phyloP scores from a whole-genome alignment of 352 stramenopile species.

The Bremia lactucae region DNA sequence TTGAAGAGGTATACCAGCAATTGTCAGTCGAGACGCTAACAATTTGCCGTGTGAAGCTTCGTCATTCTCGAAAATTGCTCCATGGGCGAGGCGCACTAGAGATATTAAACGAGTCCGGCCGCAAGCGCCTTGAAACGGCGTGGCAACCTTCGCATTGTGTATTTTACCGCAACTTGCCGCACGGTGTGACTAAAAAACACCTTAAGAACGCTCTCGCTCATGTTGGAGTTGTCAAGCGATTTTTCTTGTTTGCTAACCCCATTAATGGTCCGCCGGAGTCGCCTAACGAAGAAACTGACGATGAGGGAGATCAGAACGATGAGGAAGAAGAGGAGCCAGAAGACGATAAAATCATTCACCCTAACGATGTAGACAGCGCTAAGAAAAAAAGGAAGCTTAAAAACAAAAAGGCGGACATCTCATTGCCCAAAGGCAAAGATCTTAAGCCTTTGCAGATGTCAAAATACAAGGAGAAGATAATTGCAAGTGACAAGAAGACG shows the following conservation, averaged over 20 bases:
- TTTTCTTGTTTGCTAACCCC: conserved; percentile 60
- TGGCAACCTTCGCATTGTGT: conserved; percentile 50
- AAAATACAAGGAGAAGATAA: conserved; percentile 51
- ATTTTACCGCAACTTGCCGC: conserved; percentile 76
- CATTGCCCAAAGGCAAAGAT: conserved; percentile 11
- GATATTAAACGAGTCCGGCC: conserved; percentile 33
- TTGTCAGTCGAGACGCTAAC: conserved; percentile 79
- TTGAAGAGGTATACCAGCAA: conserved; percentile 64
- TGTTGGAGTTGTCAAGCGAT: conserved; percentile 55
- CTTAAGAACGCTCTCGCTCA: conserved; percentile 51
- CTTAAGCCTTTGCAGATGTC: conserved; percentile 7
- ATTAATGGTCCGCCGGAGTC: conserved; percentile 47
- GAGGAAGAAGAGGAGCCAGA: conserved; percentile 18
- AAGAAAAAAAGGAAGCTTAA: conserved; percentile 29
- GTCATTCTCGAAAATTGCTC: conserved; percentile 56
- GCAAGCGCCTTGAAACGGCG: conserved; percentile 20
- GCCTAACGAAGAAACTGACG: conserved; percentile 10
- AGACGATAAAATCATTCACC: conserved; percentile 22
- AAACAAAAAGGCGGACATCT: conserved; percentile 21
- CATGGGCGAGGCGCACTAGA: conserved; percentile 36
- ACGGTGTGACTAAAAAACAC: conserved; percentile 54
- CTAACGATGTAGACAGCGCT: conserved; percentile 9
- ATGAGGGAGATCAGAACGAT: conserved; percentile 27
- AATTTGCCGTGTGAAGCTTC: conserved; percentile 73
- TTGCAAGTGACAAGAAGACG: conserved; percentile 70